A percentile compares a stretch with the other conserved stretches of the same genome.
phyloP scores from a whole-genome alignment of 345 rosid genomes.

The Eucalyptus virginea region DNA sequence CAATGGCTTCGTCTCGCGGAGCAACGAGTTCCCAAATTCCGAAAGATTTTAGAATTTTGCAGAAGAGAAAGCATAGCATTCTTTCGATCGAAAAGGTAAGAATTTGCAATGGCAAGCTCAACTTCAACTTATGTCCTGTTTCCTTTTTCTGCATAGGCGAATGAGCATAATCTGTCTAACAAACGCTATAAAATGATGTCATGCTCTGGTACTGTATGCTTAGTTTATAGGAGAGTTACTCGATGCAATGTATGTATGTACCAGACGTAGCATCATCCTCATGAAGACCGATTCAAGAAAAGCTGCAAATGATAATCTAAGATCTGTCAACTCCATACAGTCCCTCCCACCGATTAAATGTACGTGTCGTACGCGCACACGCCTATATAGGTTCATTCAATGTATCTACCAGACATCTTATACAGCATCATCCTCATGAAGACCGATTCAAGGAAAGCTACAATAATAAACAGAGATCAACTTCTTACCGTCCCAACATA shows the following conservation, averaged over 20 bases:
- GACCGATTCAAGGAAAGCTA: neutral
- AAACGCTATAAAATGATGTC: neutral
- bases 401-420: neutral
- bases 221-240: neutral
- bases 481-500: neutral
- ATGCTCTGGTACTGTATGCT: neutral
- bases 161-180: neutral
- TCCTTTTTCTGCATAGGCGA: neutral
- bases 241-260: neutral
- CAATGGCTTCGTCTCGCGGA: neutral
- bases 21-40: neutral
- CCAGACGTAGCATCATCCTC: neutral
- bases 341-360: neutral
- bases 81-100: neutral
- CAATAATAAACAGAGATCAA: neutral
- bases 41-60: neutral
- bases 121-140: neutral
- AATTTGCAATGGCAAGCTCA: neutral
- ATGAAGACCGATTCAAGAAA: neutral
- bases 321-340: neutral
- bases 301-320: neutral
- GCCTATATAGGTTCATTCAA: neutral
- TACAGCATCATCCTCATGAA: neutral
- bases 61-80: neutral
- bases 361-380: neutral